Base-by-base conservation (phyloP, 208 protist species). In the Polymyxa betae region DNA sequence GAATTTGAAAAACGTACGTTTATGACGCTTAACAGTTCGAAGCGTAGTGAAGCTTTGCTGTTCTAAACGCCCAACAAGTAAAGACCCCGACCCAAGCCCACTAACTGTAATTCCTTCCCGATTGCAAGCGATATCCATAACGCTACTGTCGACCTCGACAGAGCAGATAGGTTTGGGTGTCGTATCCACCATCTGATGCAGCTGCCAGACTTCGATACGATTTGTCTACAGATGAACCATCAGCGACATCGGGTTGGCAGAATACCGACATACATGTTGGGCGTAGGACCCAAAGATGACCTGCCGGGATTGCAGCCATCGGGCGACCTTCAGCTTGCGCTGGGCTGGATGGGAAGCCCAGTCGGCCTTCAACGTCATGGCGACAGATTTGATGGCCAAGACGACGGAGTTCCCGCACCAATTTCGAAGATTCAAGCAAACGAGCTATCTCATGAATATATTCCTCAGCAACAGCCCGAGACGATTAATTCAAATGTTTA, bases 21-120 rank as follows among this genome's bases (percentile, higher is more conserved):
- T n/a, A n/a, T n/a, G n/a, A n/a, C n/a, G n/a, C n/a, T n/a, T n/a
- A n/a, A n/a, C n/a, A n/a, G n/a, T n/a, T n/a, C n/a, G n/a, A n/a
- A n/a, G n/a, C n/a, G n/a, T n/a, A n/a, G n/a, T n/a, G n/a, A n/a
- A n/a, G n/a, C n/a, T n/a, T n/a, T n/a, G n/a, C n/a, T n/a, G n/a
- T n/a, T n/a, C n/a, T n/a, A n/a, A n/a, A 38, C n/a, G 72, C 72
- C 5, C 12, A 82, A 82, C 72, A n/a, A 82, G 10, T 82, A 82
- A 5, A 82, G 35, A 43, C 5, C 40, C n/a, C 16, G 72, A 20
- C 10, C n/a, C 72, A 35, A 43, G 72, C 5, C 72, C 72, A n/a
- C 49, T 60, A 24, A 24, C 49, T 5, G 24, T 60, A 60, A 60
- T 60, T 24, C 49, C 49, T 5, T 60, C 49, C 24, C 12, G 16